Evolutionary conservation across 345 rosid species (phyloP).

Genomic region (Erodium maritimum): DNA sequence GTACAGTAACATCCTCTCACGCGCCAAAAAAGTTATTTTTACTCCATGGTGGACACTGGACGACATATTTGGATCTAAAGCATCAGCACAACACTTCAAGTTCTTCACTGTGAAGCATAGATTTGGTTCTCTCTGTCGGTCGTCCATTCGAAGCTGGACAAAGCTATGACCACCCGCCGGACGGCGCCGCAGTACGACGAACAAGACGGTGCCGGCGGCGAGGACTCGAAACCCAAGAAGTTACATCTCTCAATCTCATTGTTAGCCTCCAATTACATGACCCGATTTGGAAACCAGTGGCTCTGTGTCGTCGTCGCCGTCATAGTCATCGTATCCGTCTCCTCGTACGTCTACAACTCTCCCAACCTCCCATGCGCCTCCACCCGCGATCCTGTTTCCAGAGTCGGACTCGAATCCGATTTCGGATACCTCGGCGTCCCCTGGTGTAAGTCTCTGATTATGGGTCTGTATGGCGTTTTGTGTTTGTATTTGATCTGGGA

Average conservation of each 20-base stretch:
- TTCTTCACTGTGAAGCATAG: too few relatives aligned
- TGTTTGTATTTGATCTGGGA: neutral
- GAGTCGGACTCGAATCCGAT: constrained; percentile 70
- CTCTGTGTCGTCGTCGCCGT: constrained; percentile 31
- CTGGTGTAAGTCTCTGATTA: constrained; percentile 68
- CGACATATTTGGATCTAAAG: too few relatives aligned
- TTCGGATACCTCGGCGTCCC: constrained; percentile 95
- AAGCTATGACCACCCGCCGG: constrained; percentile 3
- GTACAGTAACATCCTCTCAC: too few relatives aligned
- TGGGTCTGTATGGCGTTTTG: neutral
- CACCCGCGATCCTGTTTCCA: constrained; percentile 49
- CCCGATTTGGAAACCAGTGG: constrained; percentile 39
- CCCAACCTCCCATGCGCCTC: constrained; percentile 65
- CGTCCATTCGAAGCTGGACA: neutral
- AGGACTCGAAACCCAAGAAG: constrained; percentile 57
- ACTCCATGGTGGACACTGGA: too few relatives aligned
- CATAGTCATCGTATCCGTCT: constrained; percentile 12
- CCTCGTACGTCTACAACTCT: constrained; percentile 30
- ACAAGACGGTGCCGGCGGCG: too few relatives aligned
- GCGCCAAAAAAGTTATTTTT: too few relatives aligned
- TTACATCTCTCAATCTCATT: constrained; percentile 37
- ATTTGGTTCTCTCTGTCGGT: too few relatives aligned
- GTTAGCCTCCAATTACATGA: constrained; percentile 24
- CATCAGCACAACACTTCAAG: too few relatives aligned
- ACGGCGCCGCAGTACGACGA: constrained; percentile 10